A percentile compares a stretch with the other conserved stretches of the same genome.
Conservation (phyloP, 2,329 filamentous ascomycete genomes). For the Fusarium hostae region DNA sequence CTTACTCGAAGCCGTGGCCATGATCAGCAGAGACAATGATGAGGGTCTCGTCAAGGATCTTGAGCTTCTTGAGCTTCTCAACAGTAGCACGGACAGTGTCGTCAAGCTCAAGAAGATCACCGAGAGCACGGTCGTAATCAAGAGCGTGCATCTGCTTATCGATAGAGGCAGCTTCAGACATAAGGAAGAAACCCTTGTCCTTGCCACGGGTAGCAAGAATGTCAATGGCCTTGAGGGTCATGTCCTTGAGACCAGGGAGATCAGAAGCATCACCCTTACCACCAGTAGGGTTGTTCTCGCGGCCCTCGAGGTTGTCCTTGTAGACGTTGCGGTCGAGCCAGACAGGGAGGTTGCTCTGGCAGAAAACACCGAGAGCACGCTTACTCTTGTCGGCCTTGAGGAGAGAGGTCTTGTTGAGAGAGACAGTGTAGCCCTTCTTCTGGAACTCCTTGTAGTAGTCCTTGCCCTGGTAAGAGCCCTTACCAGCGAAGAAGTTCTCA, state of each 20-base stretch:
- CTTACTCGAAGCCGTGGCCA: slow-evolving; percentile 81
- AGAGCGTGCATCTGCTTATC: slow-evolving; percentile 91
- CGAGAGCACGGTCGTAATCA: slow-evolving; percentile 87
- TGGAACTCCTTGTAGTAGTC: slow-evolving; percentile 84
- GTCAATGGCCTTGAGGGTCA: slow-evolving; percentile 88
- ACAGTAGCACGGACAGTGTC: slow-evolving; percentile 83
- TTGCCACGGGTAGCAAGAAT: slow-evolving; percentile 75
- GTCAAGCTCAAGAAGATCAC: slow-evolving; percentile 86
- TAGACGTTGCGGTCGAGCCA: slow-evolving; percentile 91
- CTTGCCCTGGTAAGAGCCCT: slow-evolving; percentile 73
- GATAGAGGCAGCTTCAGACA: slow-evolving; percentile 86
- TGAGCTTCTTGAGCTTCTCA: slow-evolving; percentile 72
- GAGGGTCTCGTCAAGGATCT: slow-evolving; percentile 78
- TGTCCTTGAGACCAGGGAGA: slow-evolving; percentile 86
- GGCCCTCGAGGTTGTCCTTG: slow-evolving; percentile 72
- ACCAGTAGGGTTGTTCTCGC: slow-evolving; percentile 77
- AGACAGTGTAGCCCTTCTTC: slow-evolving; percentile 77
- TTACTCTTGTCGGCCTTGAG: slow-evolving; percentile 65
- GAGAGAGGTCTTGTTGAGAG: slow-evolving; percentile 79
- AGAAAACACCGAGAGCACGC: slow-evolving; percentile 82
- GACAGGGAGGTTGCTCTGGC: slow-evolving; percentile 77
- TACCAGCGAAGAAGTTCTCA: slow-evolving; percentile 77
- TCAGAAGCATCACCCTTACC: slow-evolving; percentile 72
- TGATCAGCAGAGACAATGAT: slow-evolving; percentile 88
- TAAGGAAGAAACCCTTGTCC: slow-evolving; percentile 84